These are phyloP conservation scores for Erysimum cheiranthoides DNA, from an alignment of 345 rosid species.

Conservation along the genomic window DNA sequence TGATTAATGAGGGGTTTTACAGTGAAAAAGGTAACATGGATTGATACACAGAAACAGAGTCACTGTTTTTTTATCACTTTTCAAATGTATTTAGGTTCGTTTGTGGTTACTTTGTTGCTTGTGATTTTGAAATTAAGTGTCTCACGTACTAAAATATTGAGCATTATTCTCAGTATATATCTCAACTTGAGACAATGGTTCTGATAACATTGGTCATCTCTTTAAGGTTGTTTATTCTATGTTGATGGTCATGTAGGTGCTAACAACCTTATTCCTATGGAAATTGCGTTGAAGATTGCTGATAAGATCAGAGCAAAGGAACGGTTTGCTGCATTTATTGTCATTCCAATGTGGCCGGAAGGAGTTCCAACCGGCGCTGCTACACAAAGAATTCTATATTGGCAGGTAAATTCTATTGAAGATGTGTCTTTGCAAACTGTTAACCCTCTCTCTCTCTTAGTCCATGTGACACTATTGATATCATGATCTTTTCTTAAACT, in stretches of 20 bases:
- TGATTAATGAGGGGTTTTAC: not conserved
- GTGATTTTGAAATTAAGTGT: slow-evolving; percentile 10
- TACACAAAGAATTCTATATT: slow-evolving; percentile 90
- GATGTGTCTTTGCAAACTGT: not conserved
- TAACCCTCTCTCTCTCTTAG: not conserved
- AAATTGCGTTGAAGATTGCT: slow-evolving; percentile 92
- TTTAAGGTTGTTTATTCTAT: not conserved
- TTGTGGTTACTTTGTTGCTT: not conserved
- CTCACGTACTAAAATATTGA: not conserved
- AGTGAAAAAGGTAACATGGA: not conserved
- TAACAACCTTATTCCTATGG: slow-evolving; percentile 93
- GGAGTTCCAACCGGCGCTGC: slow-evolving; percentile 91
- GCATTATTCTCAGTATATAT: not conserved
- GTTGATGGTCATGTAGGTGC: slow-evolving; percentile 64
- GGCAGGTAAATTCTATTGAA: slow-evolving; percentile 69
- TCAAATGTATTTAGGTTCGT: not conserved
- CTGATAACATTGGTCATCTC: slow-evolving; percentile 1
- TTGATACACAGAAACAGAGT: slow-evolving; percentile 17
- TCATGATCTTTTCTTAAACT: slow-evolving; percentile 11
- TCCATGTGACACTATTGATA: not conserved
- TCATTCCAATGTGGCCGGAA: slow-evolving; percentile 98
- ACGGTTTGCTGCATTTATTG: slow-evolving; percentile 92
- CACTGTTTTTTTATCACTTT: not conserved
- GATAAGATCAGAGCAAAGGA: slow-evolving; percentile 85
- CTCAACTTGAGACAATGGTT: not conserved